Base-by-base conservation (phyloP, 2,329 filamentous ascomycete genomes). In the Davidsoniella neocaledoniae region DNA sequence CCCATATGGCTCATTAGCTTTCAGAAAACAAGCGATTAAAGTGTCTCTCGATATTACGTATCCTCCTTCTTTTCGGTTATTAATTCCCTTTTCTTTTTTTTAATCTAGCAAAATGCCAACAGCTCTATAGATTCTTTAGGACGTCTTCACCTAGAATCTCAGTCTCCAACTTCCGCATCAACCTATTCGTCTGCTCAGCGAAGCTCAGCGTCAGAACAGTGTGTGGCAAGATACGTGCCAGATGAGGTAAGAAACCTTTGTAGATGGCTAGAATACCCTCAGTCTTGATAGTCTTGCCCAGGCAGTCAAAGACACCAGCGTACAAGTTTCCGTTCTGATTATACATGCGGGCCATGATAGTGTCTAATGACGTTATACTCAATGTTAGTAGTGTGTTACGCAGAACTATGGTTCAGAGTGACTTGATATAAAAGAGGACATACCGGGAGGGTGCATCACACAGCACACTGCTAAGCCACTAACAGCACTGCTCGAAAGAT, bases 241-340 rank as follows among this genome's bases (percentile, higher is more conserved):
- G 69, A 68, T 98, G 91, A 14, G 91, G 91, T 60, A 94, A 78
- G 70, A 93, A 95, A 53, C 91, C 91, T 71, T 98, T 98, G 72
- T 98, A 98, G 52, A 98, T 85, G 54, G 91, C 91, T 43, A 96
- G 68, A 48, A 94, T 59, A 19, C 91, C 91, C 64, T 98, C 91
- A 0, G 86, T 94, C 62, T 81, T 82, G 54, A 98, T 73, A 0
- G 91, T 98, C 68, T 94, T 88, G 62, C 76, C 77, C 53, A 96
- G 66, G 63, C 91, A 98, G 67, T 98, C 91, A 55, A 94, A 84
- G 4, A 93, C 86, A 52, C 88, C 84, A 57, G 76, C 81, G 71
- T 98, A 98, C n/a, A 98, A 74, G 62, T 95, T 94, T 48, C 91
- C 91, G 54, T 88, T 94, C 65, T 98, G 91, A 70, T 98, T 98